Evolutionary conservation across 139 green algal species (phyloP), one percentile per base, ranked within the genome.

Genomic region (Picocystis salinarum): DNA sequence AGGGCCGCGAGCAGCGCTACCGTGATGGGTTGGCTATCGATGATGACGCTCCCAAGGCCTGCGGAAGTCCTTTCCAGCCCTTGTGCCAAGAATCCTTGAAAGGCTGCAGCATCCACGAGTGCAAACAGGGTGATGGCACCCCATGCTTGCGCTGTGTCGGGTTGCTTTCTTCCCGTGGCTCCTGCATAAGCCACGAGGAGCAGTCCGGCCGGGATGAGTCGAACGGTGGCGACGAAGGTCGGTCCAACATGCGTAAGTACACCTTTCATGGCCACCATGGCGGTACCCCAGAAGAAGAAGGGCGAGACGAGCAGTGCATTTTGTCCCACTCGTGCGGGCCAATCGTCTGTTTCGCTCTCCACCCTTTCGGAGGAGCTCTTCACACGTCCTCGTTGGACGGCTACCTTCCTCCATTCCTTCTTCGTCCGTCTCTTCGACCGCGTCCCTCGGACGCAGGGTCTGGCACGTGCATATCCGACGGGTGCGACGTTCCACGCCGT

Each of bases 281-380:
- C 70, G 6, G 84, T 93, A 24, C 84, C 84, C 84, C 84, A 94
- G 34, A 95, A 91, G 54, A 95, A 93, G 56, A 95, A 95, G 2
- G 84, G 84, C 0, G 77, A 85, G 6, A 93, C 67, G 2, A 94
- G 66, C 13, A 94, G 37, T n/a, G n/a, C n/a, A n/a, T n/a, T n/a
- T n/a, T n/a, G n/a, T n/a, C n/a, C n/a, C n/a, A n/a, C n/a, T n/a
- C n/a, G n/a, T n/a, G n/a, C n/a, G n/a, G n/a, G n/a, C n/a, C n/a
- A n/a, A n/a, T n/a, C n/a, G n/a, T n/a, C n/a, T n/a, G n/a, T n/a
- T n/a, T n/a, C n/a, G n/a, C n/a, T n/a, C n/a, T n/a, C n/a, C n/a
- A n/a, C n/a, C n/a, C n/a, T n/a, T n/a, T n/a, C n/a, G n/a, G n/a
- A n/a, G n/a, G n/a, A n/a, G n/a, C n/a, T n/a, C n/a, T n/a, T n/a